A percentile compares a stretch with the other conserved stretches of the same genome.
These are phyloP conservation scores for Pseudonitzschia multiseries DNA, from an alignment of 108 stramenopile genomes.

Conservation along the genomic window DNA sequence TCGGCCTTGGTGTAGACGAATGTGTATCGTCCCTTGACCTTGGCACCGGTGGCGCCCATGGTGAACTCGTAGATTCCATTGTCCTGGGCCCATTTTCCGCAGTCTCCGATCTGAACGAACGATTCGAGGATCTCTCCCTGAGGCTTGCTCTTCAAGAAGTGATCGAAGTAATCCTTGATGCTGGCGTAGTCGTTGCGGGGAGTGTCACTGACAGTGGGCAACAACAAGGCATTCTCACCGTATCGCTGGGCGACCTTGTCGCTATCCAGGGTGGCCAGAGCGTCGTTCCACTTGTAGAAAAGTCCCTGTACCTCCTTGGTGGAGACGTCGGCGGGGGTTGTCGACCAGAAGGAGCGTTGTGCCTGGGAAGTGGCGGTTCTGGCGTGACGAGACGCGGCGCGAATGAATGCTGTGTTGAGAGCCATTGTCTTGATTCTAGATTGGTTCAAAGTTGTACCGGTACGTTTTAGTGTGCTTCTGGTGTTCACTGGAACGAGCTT, in stretches of 20 bases:
- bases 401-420: constrained; percentile 5
- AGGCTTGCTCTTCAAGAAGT: constrained; percentile 51
- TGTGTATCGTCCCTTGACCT: constrained; percentile 62
- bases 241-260: constrained; percentile 50
- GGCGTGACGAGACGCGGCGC: not conserved
- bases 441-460: too few species aligned
- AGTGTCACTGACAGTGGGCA: constrained; percentile 56
- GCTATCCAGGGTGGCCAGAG: constrained; percentile 56
- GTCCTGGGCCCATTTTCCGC: constrained; percentile 44
- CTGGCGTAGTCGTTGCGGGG: constrained; percentile 52
- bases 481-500: too few species aligned
- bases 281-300: constrained; percentile 60
- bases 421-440: not conserved
- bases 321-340: constrained; percentile 24
- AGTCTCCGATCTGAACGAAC: constrained; percentile 48
- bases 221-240: constrained; percentile 52
- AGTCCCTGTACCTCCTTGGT: constrained; percentile 43
- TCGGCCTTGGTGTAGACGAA: constrained; percentile 47
- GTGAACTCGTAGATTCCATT: constrained; percentile 66
- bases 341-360: constrained; percentile 2
- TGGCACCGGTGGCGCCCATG: constrained; percentile 48
- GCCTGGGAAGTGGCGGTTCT: not conserved
- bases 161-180: constrained; percentile 67
- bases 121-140: constrained; percentile 61
- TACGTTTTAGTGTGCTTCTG: too few species aligned